Conservation (phyloP, 768 basidiomycete species). For the Podaxis carcinomalis region DNA sequence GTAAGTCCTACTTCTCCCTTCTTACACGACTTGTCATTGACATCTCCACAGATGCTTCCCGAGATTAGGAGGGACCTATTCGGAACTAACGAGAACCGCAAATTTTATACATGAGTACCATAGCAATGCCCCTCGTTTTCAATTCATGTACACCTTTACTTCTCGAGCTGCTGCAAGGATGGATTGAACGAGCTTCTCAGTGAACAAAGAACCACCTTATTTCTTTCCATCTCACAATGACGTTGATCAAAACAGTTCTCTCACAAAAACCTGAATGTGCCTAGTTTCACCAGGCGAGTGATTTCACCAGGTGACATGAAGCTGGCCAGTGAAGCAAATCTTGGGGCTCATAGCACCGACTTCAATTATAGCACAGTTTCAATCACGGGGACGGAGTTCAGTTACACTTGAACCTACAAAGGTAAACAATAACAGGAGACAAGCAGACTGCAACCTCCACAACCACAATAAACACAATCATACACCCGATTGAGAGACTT, state of each 20-base stretch:
- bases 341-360: neutral
- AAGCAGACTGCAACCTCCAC: too few relatives aligned
- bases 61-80: constrained; percentile 90
- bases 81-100: constrained; percentile 87
- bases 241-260: neutral
- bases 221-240: neutral
- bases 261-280: neutral
- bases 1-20: constrained; percentile 37
- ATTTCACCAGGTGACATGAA: neutral
- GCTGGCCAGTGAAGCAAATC: neutral
- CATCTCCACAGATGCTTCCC: constrained; percentile 75
- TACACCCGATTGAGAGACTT: too few relatives aligned
- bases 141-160: constrained; percentile 1
- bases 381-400: neutral
- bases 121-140: neutral
- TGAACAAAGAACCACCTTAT: neutral
- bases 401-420: neutral
- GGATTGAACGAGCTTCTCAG: neutral
- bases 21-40: neutral
- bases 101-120: constrained; percentile 69
- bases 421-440: too few relatives aligned
- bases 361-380: neutral
- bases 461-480: too few relatives aligned
- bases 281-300: neutral
- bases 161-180: neutral